Evolutionary conservation across 768 basidiomycete genomes (phyloP), one percentile per base, ranked within the genome.

Genomic region (Lactarius quietus): DNA sequence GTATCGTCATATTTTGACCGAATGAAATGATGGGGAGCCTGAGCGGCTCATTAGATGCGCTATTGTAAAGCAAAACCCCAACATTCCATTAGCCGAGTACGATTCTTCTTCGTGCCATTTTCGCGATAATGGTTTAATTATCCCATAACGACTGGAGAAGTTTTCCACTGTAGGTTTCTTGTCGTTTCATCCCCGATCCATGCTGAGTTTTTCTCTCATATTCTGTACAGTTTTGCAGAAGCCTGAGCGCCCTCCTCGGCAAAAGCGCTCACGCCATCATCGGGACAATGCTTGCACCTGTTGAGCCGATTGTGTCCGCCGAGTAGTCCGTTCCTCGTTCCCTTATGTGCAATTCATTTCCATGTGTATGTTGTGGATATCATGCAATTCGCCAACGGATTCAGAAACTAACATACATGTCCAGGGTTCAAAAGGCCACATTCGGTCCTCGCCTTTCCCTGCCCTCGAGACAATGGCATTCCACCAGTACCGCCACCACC

Each of bases 401-500:
- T 48, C n/a, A 33, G 54, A 10, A 61, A 61, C 23, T 10, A 57
- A 36, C 41, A 52, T 57, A 54, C n/a, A 20, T 33, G 3, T 9
- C 20, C 6, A 14, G 17, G 36, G 43, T 29, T 17, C 12, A 35
- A 56, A n/a, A 12, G 18, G 14, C 10, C 51, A 38, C n/a, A n/a
- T 29, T n/a, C 23, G 20, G 9, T 31, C 52, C 17, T 38, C 10
- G 26, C 59, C 29, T 48, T 14, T 17, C 29, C 28, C 17, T 41
- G 33, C 35, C 29, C 8, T 26, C 15, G 31, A 12, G 35, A 51
- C 62, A 20, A 67, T 67, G 66, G 57, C 5, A 7, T 1, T 67
- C 39, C 59, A 67, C 33, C 55, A 69, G 26, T 64, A 61, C 18
- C 52, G 66, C 29, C 17, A n/a, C 2, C 68, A 61, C 31, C 62